Base-by-base conservation (phyloP, 2,329 filamentous ascomycete species). In the Arthroderma uncinatum region DNA sequence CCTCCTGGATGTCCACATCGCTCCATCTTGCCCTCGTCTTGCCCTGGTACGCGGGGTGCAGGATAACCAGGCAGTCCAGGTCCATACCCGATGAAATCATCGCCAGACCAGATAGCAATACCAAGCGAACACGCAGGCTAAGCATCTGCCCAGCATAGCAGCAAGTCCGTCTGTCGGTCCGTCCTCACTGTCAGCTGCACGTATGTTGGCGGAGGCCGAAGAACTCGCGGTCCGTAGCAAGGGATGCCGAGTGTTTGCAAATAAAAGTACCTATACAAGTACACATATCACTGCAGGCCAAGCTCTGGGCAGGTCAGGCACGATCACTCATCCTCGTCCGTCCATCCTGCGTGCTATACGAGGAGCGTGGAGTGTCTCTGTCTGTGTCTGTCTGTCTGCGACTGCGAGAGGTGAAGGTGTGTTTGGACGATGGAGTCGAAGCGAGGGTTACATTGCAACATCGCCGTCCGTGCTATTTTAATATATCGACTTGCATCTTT, bases 61-160 rank as follows among this genome's bases (percentile, higher is more conserved):
- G 39, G 39, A 42, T 23, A 42, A 10, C 39, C 16, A 42, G 19
- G 39, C 39, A 42, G n/a, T n/a, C n/a, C n/a, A n/a, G n/a, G n/a
- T n/a, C n/a, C n/a, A 30, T 21, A 21, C 44, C n/a, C 25, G 44
- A 48, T 48, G 44, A 21, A 48, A 48, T 30, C 44, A 48, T 48
- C 4, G 23, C 10, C 44, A 48, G 44, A 21, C 44, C 44, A n/a
- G 6, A 48, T 48, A 16, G 3, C 25, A 48, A 48, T 48, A 48
- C 44, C 44, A 48, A 48, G 44, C 44, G 44, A 48, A 28, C 44
- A 48, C 21, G 44, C 25, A 48, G 44, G 44, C 23, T 48, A 48
- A 48, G 44, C 44, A 48, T 48, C 44, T 28, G 44, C 44, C 44
- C 44, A 48, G 44, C 44, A 12, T 23, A 21, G 44, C 44, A 48